Base-by-base conservation (phyloP, 352 stramenopile species). In the Globisporangium cystogenes region DNA sequence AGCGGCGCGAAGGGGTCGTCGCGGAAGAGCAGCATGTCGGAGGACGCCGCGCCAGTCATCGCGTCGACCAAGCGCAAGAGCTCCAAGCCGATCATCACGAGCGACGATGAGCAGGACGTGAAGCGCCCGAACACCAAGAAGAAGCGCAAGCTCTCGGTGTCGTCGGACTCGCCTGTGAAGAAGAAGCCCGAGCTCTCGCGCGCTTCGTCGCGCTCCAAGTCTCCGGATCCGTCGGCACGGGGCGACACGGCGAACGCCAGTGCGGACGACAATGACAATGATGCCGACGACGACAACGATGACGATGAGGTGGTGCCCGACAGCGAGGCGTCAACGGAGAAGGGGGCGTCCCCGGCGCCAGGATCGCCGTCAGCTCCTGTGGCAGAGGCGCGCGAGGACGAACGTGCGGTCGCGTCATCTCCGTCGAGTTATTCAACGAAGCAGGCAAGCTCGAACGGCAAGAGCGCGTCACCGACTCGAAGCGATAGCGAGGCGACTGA, bases 61-160 rank as follows among this genome's bases (percentile, higher is more conserved):
- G 37, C 18, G 21, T 10, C 57, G 14, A 46, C 56, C 11, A 72
- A 71, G 36, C 49, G 49, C 11, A 76, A 72, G 53, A 64, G 55
- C 33, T 61, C 56, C 23, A 64, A 70, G 26, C 60, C 49, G 20
- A 59, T 74, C 12, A 55, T 74, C 35, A 55, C 59, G 18, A 74
- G 66, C 49, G 66, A 76, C 53, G 67, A 76, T 43, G 62, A 78
- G 50, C 53, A 41, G 20, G 52, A 50, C 14, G 49, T 53, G 24
- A 46, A 59, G 27, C 35, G 57, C 4, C 21, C 54, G 21, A 62
- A 11, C 11, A 24, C 21, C 0, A 76, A 73, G 58, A 70, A 60
- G 46, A 81, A 82, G 65, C 73, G 70, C 45, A 80, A 76, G 44
- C 37, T 76, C 24, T 73, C 63, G 0, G 58, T 76, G 43, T 29